Conservation (phyloP, 2,329 filamentous ascomycete genomes). For the Cladophialophora psammophila region DNA sequence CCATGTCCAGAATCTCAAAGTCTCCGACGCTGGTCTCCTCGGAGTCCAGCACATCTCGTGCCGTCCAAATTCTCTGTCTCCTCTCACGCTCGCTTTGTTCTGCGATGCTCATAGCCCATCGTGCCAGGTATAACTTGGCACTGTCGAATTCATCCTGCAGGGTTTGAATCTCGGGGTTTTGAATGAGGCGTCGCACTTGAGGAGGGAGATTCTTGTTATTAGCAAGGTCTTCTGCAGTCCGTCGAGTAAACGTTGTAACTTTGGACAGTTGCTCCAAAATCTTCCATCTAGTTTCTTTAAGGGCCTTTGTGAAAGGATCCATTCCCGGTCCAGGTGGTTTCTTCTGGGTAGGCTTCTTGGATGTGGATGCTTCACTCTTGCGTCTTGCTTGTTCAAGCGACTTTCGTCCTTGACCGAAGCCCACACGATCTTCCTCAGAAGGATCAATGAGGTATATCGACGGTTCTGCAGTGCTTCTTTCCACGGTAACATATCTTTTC, state of each 20-base stretch:
- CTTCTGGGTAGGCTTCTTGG: slow-evolving; percentile 52
- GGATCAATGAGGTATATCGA: slow-evolving; percentile 93
- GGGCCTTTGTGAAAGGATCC: slow-evolving; percentile 90
- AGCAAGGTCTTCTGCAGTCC: slow-evolving; percentile 88
- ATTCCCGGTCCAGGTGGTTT: slow-evolving; percentile 56
- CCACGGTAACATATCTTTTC: slow-evolving; percentile 80
- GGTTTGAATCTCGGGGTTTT: slow-evolving; percentile 92
- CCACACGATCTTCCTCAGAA: slow-evolving; percentile 79
- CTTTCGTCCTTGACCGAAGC: slow-evolving; percentile 70
- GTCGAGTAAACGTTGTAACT: slow-evolving; percentile 92
- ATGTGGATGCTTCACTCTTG: slow-evolving; percentile 47
- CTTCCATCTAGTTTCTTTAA: slow-evolving; percentile 96
- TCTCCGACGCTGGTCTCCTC: slow-evolving; percentile 95
- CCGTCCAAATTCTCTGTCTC: slow-evolving; percentile 89
- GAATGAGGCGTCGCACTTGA: slow-evolving; percentile 82
- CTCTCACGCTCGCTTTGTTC: slow-evolving; percentile 93
- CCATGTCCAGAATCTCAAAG: slow-evolving; percentile 88
- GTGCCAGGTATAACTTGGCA: slow-evolving; percentile 87
- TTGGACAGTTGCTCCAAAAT: slow-evolving; percentile 96
- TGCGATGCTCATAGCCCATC: slow-evolving; percentile 98
- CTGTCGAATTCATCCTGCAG: slow-evolving; percentile 97
- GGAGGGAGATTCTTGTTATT: slow-evolving; percentile 92
- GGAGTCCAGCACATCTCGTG: slow-evolving; percentile 87
- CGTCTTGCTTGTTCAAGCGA: slow-evolving; percentile 51
- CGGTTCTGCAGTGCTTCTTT: slow-evolving; percentile 83